Evolutionary conservation across 768 basidiomycete genomes (phyloP).

Genomic region (Punctularia strigosozonata): DNA sequence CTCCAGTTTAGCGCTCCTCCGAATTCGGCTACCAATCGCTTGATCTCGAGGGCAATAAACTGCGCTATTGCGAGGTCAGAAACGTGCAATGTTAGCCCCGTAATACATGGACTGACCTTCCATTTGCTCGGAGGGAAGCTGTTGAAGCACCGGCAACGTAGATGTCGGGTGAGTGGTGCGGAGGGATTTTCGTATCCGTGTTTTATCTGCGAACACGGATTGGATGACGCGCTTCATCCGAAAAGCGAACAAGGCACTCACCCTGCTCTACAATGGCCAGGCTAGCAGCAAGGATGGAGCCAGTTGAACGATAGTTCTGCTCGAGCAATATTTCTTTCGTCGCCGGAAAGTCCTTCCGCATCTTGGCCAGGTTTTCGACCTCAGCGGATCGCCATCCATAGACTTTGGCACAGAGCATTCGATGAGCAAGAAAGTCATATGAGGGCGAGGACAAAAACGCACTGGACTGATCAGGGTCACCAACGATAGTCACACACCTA

Average conservation of each 20-base stretch:
- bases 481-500: conserved; percentile 65
- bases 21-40: conserved; percentile 58
- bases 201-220: conserved; percentile 38
- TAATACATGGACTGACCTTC: too few relatives aligned
- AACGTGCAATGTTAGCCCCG: too few relatives aligned
- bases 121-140: too few relatives aligned
- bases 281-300: conserved; percentile 58
- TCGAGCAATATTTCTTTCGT: conserved; percentile 67
- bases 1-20: conserved; percentile 61
- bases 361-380: conserved; percentile 58
- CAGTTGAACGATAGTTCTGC: conserved; percentile 81
- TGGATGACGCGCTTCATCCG: not conserved
- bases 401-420: conserved; percentile 25
- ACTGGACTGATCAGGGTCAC: conserved; percentile 90
- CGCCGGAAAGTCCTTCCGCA: conserved; percentile 59
- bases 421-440: not conserved
- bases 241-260: conserved; percentile 14
- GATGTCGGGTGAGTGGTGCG: conserved; percentile 53
- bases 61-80: conserved; percentile 54
- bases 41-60: conserved; percentile 70
- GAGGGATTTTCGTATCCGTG: conserved; percentile 63
- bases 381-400: conserved; percentile 86
- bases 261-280: conserved; percentile 79
- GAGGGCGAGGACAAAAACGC: conserved; percentile 9
- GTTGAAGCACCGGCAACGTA: conserved; percentile 47